A percentile compares a stretch with the other conserved stretches of the same genome.
These are phyloP conservation scores for Bremia lactucae DNA, from an alignment of 352 stramenopile genomes.

Conservation along the genomic window DNA sequence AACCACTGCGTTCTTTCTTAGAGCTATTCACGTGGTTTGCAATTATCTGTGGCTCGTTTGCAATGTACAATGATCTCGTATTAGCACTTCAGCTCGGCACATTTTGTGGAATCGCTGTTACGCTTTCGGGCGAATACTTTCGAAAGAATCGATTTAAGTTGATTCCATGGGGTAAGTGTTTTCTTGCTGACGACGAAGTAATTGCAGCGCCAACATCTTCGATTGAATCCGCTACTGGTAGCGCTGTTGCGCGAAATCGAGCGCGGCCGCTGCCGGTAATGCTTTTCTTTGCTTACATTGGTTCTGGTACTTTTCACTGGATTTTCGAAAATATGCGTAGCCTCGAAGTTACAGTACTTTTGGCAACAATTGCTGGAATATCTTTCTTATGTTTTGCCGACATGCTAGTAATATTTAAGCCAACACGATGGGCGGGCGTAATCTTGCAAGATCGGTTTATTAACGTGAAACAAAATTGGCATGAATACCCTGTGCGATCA, in stretches of 20 bases:
- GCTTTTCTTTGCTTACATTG: slow-evolving; percentile 78
- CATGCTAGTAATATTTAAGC: slow-evolving; percentile 43
- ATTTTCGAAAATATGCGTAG: slow-evolving; percentile 84
- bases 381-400: slow-evolving; percentile 77
- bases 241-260: slow-evolving; percentile 4
- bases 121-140: slow-evolving; percentile 68
- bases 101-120: slow-evolving; percentile 74
- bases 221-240: slow-evolving; percentile 4
- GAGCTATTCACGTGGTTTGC: slow-evolving; percentile 78
- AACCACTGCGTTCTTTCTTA: slow-evolving; percentile 71
- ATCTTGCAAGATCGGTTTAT: slow-evolving; percentile 81
- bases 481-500: slow-evolving; percentile 61
- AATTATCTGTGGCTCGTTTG: slow-evolving; percentile 70
- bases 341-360: slow-evolving; percentile 65
- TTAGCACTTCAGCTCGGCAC: slow-evolving; percentile 71
- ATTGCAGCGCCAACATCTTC: slow-evolving; percentile 16
- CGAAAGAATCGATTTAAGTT: slow-evolving; percentile 46
- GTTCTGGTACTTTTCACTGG: slow-evolving; percentile 80
- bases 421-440: slow-evolving; percentile 58
- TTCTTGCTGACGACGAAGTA: slow-evolving; percentile 13
- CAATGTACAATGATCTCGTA: slow-evolving; percentile 71
- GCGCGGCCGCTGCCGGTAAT: slow-evolving; percentile 40
- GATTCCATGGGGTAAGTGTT: slow-evolving; percentile 31
- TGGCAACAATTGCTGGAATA: slow-evolving; percentile 72
- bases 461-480: slow-evolving; percentile 60